Evolutionary conservation across 108 stramenopile species (phyloP).

Genomic region (Fragilariopsis cylindrus): DNA sequence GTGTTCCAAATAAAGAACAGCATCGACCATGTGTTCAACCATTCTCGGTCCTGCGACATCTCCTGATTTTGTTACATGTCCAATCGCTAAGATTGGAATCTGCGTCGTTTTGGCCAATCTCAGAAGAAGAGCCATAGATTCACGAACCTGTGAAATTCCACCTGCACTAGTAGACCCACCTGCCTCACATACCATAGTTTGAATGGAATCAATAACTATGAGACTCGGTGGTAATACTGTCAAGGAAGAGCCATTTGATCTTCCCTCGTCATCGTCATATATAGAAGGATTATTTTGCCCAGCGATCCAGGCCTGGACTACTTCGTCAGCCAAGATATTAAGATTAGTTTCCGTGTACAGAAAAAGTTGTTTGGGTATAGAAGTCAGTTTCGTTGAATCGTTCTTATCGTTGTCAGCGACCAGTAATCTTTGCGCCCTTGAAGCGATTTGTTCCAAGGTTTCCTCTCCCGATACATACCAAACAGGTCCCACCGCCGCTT

Average conservation of each 20-base stretch:
- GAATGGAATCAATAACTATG: slow-evolving; percentile 90
- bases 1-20: slow-evolving; percentile 86
- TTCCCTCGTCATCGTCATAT: slow-evolving; percentile 1
- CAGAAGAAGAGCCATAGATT: slow-evolving; percentile 81
- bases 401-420: slow-evolving; percentile 21
- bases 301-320: slow-evolving; percentile 35
- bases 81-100: slow-evolving; percentile 88
- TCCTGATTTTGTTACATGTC: slow-evolving; percentile 94
- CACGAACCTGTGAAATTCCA: slow-evolving; percentile 86
- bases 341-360: slow-evolving; percentile 72
- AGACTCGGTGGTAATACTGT: slow-evolving; percentile 50
- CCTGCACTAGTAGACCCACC: slow-evolving; percentile 74
- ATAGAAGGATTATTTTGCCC: neutral
- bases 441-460: slow-evolving; percentile 88
- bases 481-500: slow-evolving; percentile 57
- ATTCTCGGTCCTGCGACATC: slow-evolving; percentile 94
- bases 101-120: slow-evolving; percentile 89
- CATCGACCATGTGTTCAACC: slow-evolving; percentile 97
- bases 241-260: neutral
- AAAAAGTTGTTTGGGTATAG: slow-evolving; percentile 52
- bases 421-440: slow-evolving; percentile 75
- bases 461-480: slow-evolving; percentile 96
- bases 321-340: slow-evolving; percentile 59
- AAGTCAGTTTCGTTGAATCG: neutral
- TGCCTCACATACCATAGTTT: slow-evolving; percentile 86